These are phyloP conservation scores for Tetrahymena borealis DNA, from an alignment of 73 alveolate genomes.

Conservation along the genomic window DNA sequence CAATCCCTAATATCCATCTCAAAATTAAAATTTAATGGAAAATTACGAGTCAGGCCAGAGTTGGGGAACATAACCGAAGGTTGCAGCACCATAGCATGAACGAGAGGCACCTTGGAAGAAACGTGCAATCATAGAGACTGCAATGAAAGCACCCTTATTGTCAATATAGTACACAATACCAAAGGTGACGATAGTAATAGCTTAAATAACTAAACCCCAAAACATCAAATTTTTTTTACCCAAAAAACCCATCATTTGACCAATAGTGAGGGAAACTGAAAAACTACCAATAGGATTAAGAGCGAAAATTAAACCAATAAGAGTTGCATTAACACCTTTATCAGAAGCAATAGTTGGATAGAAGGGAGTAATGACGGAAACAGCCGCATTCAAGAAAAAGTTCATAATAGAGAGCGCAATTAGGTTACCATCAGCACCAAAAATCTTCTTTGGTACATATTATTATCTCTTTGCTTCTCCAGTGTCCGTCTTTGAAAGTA, in stretches of 20 bases:
- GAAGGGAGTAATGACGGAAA: slow-evolving; percentile 38
- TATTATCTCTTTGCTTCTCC: neutral
- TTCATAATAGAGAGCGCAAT: neutral
- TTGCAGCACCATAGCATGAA: slow-evolving; percentile 33
- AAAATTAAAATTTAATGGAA: neutral
- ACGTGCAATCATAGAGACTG: slow-evolving; percentile 24
- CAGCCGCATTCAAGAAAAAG: slow-evolving; percentile 41
- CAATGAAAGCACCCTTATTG: neutral
- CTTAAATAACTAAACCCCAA: slow-evolving; percentile 15
- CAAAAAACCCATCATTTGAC: slow-evolving; percentile 30
- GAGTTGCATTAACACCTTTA: slow-evolving; percentile 7
- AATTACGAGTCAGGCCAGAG: slow-evolving; percentile 40
- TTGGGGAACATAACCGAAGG: slow-evolving; percentile 29
- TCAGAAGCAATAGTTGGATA: slow-evolving; percentile 37
- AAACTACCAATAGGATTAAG: slow-evolving; percentile 43
- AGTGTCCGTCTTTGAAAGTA: neutral
- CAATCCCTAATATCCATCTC: too few relatives aligned
- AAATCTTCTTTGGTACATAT: neutral
- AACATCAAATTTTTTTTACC: slow-evolving; percentile 40
- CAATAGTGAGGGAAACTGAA: slow-evolving; percentile 19
- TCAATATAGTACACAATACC: slow-evolving; percentile 22
- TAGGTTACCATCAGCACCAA: neutral
- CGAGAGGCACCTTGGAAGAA: slow-evolving; percentile 37
- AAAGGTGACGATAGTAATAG: slow-evolving; percentile 7
- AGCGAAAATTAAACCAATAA: slow-evolving; percentile 32